Evolutionary conservation across 2,329 filamentous ascomycete species (phyloP), one percentile per base, ranked within the genome.

Genomic region (Xenosphaeropsis pyriputrescens): DNA sequence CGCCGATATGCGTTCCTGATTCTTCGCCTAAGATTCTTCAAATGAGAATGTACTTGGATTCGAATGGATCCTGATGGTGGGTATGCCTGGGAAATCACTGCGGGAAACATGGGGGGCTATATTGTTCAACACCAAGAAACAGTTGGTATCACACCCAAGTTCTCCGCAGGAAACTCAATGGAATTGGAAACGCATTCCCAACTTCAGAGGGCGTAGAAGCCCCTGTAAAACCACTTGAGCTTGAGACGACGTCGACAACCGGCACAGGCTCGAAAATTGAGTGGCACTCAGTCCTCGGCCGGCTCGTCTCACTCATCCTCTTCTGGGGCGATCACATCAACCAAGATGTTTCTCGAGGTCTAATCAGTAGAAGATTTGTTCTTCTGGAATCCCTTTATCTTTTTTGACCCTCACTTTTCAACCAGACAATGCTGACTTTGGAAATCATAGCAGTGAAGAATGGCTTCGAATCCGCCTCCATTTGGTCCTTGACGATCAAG

Each of bases 11-110:
- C 60, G 56, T 3, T 51, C 61, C 2, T 35, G 43, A 2, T 49
- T 63, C 2, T 34, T 58, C 29, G 53, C 45, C 2, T 61, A 51
- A 39, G 52, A 59, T 18, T 47, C 54, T 18, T 51, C 42, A 6
- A 43, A 34, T 13, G 32, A 52, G 2, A 63, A 61, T 22, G 46
- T 54, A 16, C 49, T 63, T 18, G 58, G 56, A 0, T 60, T 56
- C 14, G 59, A 63, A 46, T 65, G 59, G 58, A 62, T 62, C 8
- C 36, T 62, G 11, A 59, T 62, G 54, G 47, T 53, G 5, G 41
- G 44, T 6, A 41, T 59, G 13, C 18, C 18, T 31, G 41, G 40
- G 0, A 43, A 5, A 45, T 43, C 1, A 26, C 59, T 54, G 56
- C 49, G 53, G 5, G 50, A 5, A 45, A 43, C 1, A 26, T 60